Evolutionary conservation across 164 flowering plant species (phyloP), one percentile per base, ranked within the genome.

Genomic region (Vitis riparia): DNA sequence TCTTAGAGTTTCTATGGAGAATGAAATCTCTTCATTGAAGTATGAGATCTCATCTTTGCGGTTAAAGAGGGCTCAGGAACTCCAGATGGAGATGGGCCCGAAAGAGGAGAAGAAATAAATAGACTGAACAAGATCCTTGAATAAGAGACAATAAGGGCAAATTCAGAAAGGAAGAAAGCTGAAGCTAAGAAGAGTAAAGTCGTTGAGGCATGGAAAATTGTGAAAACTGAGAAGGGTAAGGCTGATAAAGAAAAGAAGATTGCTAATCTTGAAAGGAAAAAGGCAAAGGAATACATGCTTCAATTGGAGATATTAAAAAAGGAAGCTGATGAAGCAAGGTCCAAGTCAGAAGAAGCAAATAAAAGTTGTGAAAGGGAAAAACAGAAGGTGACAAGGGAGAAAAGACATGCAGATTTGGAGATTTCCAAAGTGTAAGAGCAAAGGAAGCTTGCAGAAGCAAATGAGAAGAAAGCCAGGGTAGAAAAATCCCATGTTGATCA

Each of bases 11-110:
- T 64, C 84, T n/a, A 72, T 86, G 77, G 89, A 87, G 76, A 81
- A 79, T 11, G 89, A 90, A 78, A 65, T 87, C 8, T 67, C 79
- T 64, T 69, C 51, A 9, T 68, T 88, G 82, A 88, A 86, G 79
- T 78, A 84, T 59, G 85, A 86, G 76, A 73, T 83, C 51, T 30
- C 73, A 51, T 70, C 72, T 0, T 71, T 81, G 29, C 75, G 74
- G 71, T 70, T 79, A 65, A 65, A 16, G 70, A 29, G 3, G 51
- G 14, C 6, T 65, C 68, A 5, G 67, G 56, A 67, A 69, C 52
- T 70, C 59, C 57, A 23, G 78, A 69, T 49, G 68, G 58, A 68
- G 66, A 55, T 62, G 71, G 52, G 32, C 80, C 83, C 62, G 85
- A 84, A 48, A 50, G 56, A 29, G 83, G 85, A 59, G 71, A 51